Evolutionary conservation across 2,329 filamentous ascomycete species (phyloP), one percentile per base, ranked within the genome.

Genomic region (Xylaria arbuscula): DNA sequence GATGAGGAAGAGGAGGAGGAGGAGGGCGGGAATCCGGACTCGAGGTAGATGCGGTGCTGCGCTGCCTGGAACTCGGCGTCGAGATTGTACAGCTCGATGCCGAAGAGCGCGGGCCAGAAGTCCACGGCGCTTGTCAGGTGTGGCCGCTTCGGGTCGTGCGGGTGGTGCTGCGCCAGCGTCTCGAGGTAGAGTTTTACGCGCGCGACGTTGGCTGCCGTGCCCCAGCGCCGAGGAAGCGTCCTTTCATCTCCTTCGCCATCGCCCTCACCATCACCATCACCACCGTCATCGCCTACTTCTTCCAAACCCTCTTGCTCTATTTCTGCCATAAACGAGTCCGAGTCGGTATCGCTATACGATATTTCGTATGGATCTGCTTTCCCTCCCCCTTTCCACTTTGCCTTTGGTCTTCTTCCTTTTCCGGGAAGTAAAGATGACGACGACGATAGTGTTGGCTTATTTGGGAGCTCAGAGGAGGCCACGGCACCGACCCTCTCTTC

Each of bases 51-150:
- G 0, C 60, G 51, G n/a, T 82, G 78, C 45, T 86, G 75, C 11
- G 80, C 85, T 59, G 77, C 76, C 63, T 78, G 81, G 75, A 86
- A 86, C 81, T 89, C 89, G 55, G 88, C 84, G 75, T 92, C 88
- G 1, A 90, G 83, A 69, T 92, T 88, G 77, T 93, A 94, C 60
- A 97, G 87, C 87, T 96, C 95, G 54, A 93, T 87, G 57, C 89
- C 89, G 73, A 95, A 90, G 81, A 97, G 87, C 15, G 92, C 91
- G 15, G 92, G 90, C 81, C 93, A 94, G 78, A 98, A 97, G 69
- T 93, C 89, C 45, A 92, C 77, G 11, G 92, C 89, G 71, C 88
- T 91, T 50, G 90, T 81, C 2, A 84, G 81, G 59, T 87, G 81
- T 0, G 89, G 88, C 5, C 85, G 83, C 68, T 84, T 83, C 74